phyloP scores from a whole-genome alignment of 2,329 filamentous ascomycete genomes.

The Botrytis fabae region DNA sequence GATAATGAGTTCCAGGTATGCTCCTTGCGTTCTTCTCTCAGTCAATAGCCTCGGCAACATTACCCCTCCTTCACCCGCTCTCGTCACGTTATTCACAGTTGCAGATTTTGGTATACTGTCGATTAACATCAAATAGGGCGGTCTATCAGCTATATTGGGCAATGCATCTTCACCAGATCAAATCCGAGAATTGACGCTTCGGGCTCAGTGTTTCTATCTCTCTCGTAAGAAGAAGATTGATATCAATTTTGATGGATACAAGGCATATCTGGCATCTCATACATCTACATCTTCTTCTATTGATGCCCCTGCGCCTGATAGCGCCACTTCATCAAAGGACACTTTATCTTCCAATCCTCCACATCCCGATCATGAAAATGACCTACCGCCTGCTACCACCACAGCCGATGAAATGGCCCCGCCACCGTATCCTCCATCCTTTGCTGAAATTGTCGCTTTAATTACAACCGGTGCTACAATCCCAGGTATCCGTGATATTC shows the following conservation, averaged over 20 bases:
- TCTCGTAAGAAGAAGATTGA: conserved; percentile 48
- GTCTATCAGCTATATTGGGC: conserved; percentile 64
- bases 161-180: conserved; percentile 55
- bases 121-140: conserved; percentile 46
- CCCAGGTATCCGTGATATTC: conserved; percentile 84
- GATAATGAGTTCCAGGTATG: conserved; percentile 67
- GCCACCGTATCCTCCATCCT: conserved; percentile 76
- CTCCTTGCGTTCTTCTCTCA: background rate
- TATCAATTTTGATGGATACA: conserved; percentile 69
- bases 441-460: conserved; percentile 82
- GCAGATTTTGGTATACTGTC: no score
- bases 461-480: conserved; percentile 81
- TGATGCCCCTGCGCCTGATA: conserved; percentile 18
- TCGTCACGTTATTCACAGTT: background rate
- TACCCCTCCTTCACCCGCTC: background rate
- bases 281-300: conserved; percentile 22
- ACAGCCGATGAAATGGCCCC: conserved; percentile 49
- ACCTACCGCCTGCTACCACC: conserved; percentile 18
- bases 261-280: conserved; percentile 52
- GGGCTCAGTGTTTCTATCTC: conserved; percentile 72
- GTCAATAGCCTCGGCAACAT: conserved; percentile 29
- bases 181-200: conserved; percentile 58
- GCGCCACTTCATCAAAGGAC: background rate
- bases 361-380: conserved; percentile 21
- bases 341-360: conserved; percentile 1